Percentiles rank a stretch among this genome's conserved stretches.
Evolutionary conservation across 768 basidiomycete genomes (phyloP).

Genomic region (Exsudoporus frostii): DNA sequence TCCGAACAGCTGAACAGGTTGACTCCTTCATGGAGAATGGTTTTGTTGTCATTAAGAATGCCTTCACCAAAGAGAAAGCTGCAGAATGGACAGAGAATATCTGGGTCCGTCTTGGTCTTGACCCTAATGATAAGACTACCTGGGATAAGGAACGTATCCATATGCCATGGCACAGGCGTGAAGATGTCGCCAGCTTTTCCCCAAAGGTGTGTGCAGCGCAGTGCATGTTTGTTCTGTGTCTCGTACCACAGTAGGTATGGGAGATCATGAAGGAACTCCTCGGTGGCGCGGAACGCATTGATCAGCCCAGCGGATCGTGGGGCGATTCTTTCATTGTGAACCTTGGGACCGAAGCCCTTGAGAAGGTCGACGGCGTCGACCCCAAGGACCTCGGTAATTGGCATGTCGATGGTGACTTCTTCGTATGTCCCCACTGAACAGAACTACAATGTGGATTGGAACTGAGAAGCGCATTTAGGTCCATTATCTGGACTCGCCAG

Average conservation of each 20-base stretch:
- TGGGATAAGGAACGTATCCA: conserved; percentile 51
- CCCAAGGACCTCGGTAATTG: background rate
- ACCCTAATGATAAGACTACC: conserved; percentile 52
- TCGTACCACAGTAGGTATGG: background rate
- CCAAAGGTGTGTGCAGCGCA: conserved; percentile 41
- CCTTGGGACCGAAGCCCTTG: background rate
- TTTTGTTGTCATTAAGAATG: conserved; percentile 49
- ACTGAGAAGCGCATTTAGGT: background rate
- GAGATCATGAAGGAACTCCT: conserved; percentile 2
- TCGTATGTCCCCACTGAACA: background rate
- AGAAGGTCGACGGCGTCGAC: background rate
- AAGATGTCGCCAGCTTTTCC: conserved; percentile 46
- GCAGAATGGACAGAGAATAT: conserved; percentile 47
- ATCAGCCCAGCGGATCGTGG: background rate
- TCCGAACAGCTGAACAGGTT: conserved; percentile 41
- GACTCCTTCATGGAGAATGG: conserved; percentile 55
- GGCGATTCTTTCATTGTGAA: conserved; percentile 1
- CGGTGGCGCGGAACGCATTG: background rate
- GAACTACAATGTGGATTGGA: background rate
- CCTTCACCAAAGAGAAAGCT: conserved; percentile 49
- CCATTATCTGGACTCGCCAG: background rate
- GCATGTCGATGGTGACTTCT: background rate
- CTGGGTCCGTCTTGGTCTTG: conserved; percentile 50
- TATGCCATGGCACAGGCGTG: conserved; percentile 47
- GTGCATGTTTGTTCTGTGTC: background rate